These are phyloP conservation scores for Petunia secreta DNA, from an alignment of 257 asterid genomes.

Conservation along the genomic window DNA sequence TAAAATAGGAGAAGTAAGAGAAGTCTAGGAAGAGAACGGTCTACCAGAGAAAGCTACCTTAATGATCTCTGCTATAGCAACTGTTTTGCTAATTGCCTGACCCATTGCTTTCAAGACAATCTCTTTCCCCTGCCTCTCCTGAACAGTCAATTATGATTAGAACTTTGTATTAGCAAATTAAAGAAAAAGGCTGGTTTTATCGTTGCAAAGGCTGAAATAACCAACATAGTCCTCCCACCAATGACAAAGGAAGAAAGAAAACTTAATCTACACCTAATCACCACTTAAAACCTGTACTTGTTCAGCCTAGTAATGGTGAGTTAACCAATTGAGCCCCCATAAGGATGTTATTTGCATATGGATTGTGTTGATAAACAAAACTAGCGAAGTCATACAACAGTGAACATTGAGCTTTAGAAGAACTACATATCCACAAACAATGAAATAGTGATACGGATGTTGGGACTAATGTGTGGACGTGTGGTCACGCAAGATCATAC, in stretches of 20 bases:
- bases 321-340: not conserved
- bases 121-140: conserved; percentile 78
- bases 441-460: not conserved
- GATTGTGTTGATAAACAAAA: not conserved
- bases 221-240: not conserved
- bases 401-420: conserved; percentile 13
- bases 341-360: not conserved
- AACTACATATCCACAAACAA: not conserved
- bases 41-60: conserved; percentile 52
- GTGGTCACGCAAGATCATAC: not conserved
- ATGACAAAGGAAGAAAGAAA: not conserved
- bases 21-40: not conserved
- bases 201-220: not conserved
- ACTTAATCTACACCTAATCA: not conserved
- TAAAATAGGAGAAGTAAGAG: conserved; percentile 13
- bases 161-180: conserved; percentile 3
- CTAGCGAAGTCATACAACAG: not conserved
- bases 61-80: conserved; percentile 76
- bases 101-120: conserved; percentile 97
- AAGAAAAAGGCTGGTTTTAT: conserved; percentile 6
- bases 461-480: not conserved
- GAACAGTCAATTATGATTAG: conserved; percentile 21
- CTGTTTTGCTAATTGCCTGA: conserved; percentile 85
- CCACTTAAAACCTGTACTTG: not conserved
- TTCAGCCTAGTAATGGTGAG: not conserved